Percentiles rank a stretch among this genome's conserved stretches.
phyloP scores from a whole-genome alignment of 805 yeast species.

The Candida wancherniae region DNA sequence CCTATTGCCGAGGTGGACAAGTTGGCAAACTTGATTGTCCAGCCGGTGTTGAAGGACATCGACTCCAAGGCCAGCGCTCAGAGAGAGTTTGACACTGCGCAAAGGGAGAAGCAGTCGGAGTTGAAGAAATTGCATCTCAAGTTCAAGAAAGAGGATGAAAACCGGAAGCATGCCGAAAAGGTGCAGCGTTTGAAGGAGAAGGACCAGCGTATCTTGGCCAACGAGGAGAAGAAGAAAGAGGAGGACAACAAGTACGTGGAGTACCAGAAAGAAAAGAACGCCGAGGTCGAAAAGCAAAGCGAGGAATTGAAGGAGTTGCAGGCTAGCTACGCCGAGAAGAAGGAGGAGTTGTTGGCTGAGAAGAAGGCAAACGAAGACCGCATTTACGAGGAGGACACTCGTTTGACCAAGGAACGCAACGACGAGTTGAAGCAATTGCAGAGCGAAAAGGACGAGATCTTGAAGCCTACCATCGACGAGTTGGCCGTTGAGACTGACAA shows the following conservation, averaged over 20 bases:
- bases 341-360: conserved; percentile 41
- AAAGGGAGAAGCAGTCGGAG: conserved; percentile 33
- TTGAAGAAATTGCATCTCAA: conserved; percentile 28
- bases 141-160: conserved; percentile 22
- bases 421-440: conserved; percentile 46
- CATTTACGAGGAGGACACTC: conserved; percentile 41
- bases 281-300: conserved; percentile 26
- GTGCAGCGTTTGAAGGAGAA: conserved; percentile 34
- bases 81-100: conserved; percentile 44
- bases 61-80: conserved; percentile 64
- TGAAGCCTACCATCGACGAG: conserved; percentile 53
- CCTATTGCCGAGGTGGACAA: conserved; percentile 69
- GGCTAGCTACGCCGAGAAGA: conserved; percentile 35
- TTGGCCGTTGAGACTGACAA: conserved; percentile 46
- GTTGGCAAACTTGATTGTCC: conserved; percentile 74
- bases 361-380: conserved; percentile 44
- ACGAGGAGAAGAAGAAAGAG: conserved; percentile 27
- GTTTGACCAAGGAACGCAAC: conserved; percentile 41
- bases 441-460: conserved; percentile 47
- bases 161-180: conserved; percentile 27
- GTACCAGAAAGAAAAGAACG: conserved; percentile 27
- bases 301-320: conserved; percentile 32
- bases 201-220: conserved; percentile 26
- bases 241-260: conserved; percentile 27
- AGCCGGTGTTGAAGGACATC: conserved; percentile 78